Percentiles rank a stretch among this genome's conserved stretches.
These are phyloP conservation scores for Xylariales sp. DNA, from an alignment of 2,329 filamentous ascomycete genomes.

Conservation along the genomic window DNA sequence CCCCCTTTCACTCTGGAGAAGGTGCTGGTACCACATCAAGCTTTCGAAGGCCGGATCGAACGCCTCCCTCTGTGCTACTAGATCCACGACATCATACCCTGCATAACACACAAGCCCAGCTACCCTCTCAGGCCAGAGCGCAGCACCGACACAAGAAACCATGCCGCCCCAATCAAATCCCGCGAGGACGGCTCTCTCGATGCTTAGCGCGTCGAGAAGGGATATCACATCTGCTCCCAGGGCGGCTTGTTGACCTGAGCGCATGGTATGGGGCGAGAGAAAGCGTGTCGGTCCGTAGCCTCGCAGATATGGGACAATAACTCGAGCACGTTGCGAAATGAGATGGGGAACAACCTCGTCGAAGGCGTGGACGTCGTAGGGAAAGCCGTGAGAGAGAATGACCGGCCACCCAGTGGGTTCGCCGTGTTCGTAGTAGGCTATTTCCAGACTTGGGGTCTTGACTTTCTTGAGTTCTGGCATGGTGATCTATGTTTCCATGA, in stretches of 20 bases:
- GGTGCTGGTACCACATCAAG: slow-evolving; percentile 22
- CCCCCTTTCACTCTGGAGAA: slow-evolving; percentile 20
- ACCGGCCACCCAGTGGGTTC: slow-evolving; percentile 13
- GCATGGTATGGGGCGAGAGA: slow-evolving; percentile 14
- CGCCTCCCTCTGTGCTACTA: slow-evolving; percentile 10
- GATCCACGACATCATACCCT: slow-evolving; percentile 8
- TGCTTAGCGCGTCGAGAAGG: slow-evolving; percentile 20
- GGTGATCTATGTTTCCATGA: too few species aligned
- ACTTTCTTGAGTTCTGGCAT: neutral
- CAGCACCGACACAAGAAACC: slow-evolving; percentile 19
- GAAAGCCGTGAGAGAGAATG: slow-evolving; percentile 23
- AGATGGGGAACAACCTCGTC: slow-evolving; percentile 18
- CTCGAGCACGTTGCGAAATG: slow-evolving; percentile 15
- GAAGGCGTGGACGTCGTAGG: slow-evolving; percentile 22
- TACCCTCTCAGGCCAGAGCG: slow-evolving; percentile 23
- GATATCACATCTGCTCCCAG: slow-evolving; percentile 21
- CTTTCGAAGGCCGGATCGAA: slow-evolving; percentile 15
- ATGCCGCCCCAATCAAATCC: slow-evolving; percentile 26
- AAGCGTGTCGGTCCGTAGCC: slow-evolving; percentile 22
- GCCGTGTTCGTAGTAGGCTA: slow-evolving; percentile 17
- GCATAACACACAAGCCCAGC: slow-evolving; percentile 21
- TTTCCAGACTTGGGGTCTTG: slow-evolving; percentile 7
- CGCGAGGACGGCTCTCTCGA: slow-evolving; percentile 20
- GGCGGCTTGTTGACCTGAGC: slow-evolving; percentile 23
- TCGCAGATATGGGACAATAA: slow-evolving; percentile 24